phyloP scores from a whole-genome alignment of 768 basidiomycete species.

The Favolaschia claudopus region DNA sequence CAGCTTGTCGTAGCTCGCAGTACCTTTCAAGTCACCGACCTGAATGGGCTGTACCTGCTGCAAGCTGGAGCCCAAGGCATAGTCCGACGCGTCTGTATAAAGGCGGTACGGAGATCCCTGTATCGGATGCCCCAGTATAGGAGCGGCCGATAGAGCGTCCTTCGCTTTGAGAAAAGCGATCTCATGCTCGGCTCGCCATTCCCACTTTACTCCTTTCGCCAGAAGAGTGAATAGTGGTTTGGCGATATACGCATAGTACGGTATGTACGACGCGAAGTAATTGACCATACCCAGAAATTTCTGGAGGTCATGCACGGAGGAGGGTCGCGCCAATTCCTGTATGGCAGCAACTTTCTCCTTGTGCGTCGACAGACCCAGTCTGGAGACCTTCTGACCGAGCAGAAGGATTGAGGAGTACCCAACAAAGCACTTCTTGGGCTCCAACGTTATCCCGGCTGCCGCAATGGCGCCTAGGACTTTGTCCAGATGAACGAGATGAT shows the following conservation, averaged over 20 bases:
- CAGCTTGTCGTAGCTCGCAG: constrained; percentile 3
- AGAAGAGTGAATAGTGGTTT: constrained; percentile 32
- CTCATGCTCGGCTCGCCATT: constrained; percentile 30
- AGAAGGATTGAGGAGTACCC: no score
- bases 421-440: no score
- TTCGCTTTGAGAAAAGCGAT: constrained; percentile 30
- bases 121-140: constrained; percentile 29
- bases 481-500: constrained; percentile 29
- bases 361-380: constrained; percentile 14
- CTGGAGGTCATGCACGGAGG: constrained; percentile 23
- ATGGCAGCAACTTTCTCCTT: constrained; percentile 35
- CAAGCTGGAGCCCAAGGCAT: constrained; percentile 5
- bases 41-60: constrained; percentile 23
- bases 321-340: constrained; percentile 9
- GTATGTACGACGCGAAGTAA: constrained; percentile 38
- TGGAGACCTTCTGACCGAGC: no score
- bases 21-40: constrained; percentile 15
- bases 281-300: constrained; percentile 36
- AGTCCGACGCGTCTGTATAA: not conserved
- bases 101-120: constrained; percentile 25
- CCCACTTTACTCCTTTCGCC: constrained; percentile 29
- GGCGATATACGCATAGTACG: constrained; percentile 33
- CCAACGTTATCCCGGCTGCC: constrained; percentile 28
- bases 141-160: constrained; percentile 26
- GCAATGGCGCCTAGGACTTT: constrained; percentile 26